A percentile compares a stretch with the other conserved stretches of the same genome.
phyloP scores from a whole-genome alignment of 2,329 filamentous ascomycete genomes.

The Trichoderma sp. region DNA sequence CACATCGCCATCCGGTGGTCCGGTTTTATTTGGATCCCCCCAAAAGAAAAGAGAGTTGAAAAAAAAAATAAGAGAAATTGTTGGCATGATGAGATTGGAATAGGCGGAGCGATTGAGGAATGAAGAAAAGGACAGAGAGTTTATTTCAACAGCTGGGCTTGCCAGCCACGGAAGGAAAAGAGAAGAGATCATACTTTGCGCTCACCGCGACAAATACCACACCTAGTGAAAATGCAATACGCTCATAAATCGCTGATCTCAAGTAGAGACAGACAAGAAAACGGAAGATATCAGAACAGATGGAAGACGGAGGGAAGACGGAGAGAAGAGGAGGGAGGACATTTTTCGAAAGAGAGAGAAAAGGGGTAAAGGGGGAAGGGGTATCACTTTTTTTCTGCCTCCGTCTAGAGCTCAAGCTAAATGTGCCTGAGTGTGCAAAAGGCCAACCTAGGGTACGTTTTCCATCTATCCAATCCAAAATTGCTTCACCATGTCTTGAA shows the following conservation, averaged over 20 bases:
- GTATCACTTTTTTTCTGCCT: slow-evolving; percentile 20
- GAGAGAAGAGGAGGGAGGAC: background rate
- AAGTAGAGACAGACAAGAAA: background rate
- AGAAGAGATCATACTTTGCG: background rate
- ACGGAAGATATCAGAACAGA: background rate
- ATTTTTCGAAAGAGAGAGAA: background rate
- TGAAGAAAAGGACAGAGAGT: background rate
- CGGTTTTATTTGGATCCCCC: background rate
- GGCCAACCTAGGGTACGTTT: slow-evolving; percentile 5
- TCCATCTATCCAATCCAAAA: slow-evolving; percentile 13
- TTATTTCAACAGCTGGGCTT: background rate
- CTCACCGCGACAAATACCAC: background rate
- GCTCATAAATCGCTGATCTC: background rate
- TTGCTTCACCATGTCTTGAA: slow-evolving; percentile 8
- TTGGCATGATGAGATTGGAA: background rate
- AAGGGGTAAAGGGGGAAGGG: slow-evolving; percentile 1
- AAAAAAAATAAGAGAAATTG: background rate
- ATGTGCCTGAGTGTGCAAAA: slow-evolving; percentile 4
- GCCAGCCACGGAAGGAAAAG: background rate
- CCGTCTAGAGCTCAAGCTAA: slow-evolving; percentile 10
- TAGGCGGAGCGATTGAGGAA: background rate
- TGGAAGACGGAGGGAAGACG: background rate
- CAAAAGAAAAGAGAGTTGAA: background rate
- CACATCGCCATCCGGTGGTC: background rate
- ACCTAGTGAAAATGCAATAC: background rate